Evolutionary conservation across 2,329 filamentous ascomycete genomes (phyloP), one percentile per base, ranked within the genome.

Genomic region (Fusarium drepaniforme): DNA sequence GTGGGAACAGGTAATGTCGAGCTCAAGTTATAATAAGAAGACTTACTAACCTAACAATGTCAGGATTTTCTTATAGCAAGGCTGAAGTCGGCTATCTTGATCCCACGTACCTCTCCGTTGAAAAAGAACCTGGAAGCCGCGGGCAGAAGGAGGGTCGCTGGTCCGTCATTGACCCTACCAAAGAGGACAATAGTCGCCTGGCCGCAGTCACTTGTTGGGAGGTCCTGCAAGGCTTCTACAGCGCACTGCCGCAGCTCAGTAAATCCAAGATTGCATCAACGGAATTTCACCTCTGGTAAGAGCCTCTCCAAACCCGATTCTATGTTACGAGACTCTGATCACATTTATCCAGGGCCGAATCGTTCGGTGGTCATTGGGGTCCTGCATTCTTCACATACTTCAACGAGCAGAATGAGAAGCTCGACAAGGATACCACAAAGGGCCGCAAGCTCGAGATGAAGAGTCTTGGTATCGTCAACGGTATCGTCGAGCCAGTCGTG

Each of bases 331-430:
- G 5, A 8, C 16, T 12, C 18, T 53, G 5, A 53, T 15, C 3
- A 8, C 18, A 21, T 15, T 25, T 8, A 9, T 35, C 25, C 6
- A 68, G 68, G 70, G 58, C 70, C 0, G 67, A 70, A 38, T 70
- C 66, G 12, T 72, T 64, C 18, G 70, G 70, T 8, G 70, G 70
- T 5, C 70, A 72, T 44, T 72, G 64, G 53, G 70, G 70, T 0
- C 70, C 67, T 13, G 70, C 70, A 3, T 72, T 72, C 42, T 70
- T 67, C 30, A 63, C 49, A 23, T 61, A 72, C 37, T 72, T 72
- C 37, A 60, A 57, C 15, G 44, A 64, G 21, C 59, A 70, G 44
- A 72, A 72, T 38, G 46, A 70, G 8, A 57, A 56, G 8, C 42
- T 72, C 2, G 38, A 70, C 6, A 28, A 46, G 15, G 33, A 49